Conservation (phyloP, 495 filamentous ascomycete genomes). For the Monascus purpureus region DNA sequence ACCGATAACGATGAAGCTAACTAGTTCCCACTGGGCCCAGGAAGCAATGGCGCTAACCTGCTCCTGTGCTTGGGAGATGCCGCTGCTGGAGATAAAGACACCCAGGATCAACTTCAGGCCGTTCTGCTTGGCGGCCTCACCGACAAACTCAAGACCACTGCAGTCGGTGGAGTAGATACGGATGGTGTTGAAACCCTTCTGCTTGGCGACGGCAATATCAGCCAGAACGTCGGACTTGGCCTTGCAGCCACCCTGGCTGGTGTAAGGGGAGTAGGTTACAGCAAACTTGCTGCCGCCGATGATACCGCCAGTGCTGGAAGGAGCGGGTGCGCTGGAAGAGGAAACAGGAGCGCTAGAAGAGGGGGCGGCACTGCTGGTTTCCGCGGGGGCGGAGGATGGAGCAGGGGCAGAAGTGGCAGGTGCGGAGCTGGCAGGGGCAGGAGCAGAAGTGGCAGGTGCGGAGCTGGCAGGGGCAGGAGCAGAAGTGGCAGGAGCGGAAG, state of each 20-base stretch:
- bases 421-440: slow-evolving; percentile 5
- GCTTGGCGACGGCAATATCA: slow-evolving; percentile 56
- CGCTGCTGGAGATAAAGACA: slow-evolving; percentile 60
- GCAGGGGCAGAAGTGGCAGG: slow-evolving; percentile 7
- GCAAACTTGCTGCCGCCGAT: slow-evolving; percentile 53
- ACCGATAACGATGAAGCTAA: slow-evolving; percentile 71
- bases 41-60: slow-evolving; percentile 58
- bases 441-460: slow-evolving; percentile 2
- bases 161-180: slow-evolving; percentile 93
- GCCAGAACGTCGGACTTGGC: slow-evolving; percentile 36
- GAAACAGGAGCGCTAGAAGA: slow-evolving; percentile 2
- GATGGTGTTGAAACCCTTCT: slow-evolving; percentile 63
- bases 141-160: slow-evolving; percentile 60
- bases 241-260: slow-evolving; percentile 52
- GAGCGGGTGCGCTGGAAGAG: background rate
- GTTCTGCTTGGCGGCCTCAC: slow-evolving; percentile 42
- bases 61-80: slow-evolving; percentile 41
- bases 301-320: slow-evolving; percentile 6
- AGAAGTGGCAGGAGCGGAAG: slow-evolving; percentile 6
- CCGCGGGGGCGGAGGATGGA: slow-evolving; percentile 1
- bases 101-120: slow-evolving; percentile 71
- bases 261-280: slow-evolving; percentile 88
- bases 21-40: slow-evolving; percentile 63
- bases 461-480: slow-evolving; percentile 8
- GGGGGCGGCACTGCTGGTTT: background rate